Evolutionary conservation across 768 basidiomycete genomes (phyloP).

Genomic region (Suillus clintonianus): DNA sequence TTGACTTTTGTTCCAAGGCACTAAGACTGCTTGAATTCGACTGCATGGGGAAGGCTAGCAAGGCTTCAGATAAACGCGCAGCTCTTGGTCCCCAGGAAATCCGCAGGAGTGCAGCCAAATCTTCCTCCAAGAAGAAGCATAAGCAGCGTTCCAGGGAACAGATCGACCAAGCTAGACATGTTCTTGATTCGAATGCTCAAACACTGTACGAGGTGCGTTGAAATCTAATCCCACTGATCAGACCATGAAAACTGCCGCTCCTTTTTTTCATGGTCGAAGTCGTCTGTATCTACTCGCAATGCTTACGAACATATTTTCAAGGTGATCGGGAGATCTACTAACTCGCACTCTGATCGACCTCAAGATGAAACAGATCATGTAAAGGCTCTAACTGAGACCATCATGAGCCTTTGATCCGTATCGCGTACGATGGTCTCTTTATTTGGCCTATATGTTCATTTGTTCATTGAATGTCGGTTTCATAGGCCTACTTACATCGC

Average conservation of each 20-base stretch:
- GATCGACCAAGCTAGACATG: constrained; percentile 26
- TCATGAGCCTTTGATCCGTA: not conserved
- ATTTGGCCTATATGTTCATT: not conserved
- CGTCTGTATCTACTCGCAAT: not conserved
- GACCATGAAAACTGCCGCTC: not conserved
- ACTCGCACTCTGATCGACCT: not conserved
- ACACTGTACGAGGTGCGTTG: constrained; percentile 26
- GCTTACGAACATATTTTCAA: not conserved
- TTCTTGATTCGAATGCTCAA: constrained; percentile 25
- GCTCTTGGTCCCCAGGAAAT: not conserved
- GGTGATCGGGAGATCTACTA: not conserved
- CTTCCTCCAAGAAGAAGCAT: constrained; percentile 17
- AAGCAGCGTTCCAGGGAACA: constrained; percentile 23
- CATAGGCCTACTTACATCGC: not conserved
- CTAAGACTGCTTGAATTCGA: too few relatives aligned
- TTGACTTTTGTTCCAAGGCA: too few relatives aligned
- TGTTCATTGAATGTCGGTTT: not conserved
- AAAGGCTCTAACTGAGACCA: constrained; percentile 1
- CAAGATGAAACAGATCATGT: constrained; percentile 1
- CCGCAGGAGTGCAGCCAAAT: constrained; percentile 13
- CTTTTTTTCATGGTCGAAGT: not conserved
- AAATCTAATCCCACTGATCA: not conserved
- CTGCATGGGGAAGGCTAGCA: constrained; percentile 1
- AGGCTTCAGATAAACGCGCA: not conserved
- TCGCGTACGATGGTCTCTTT: not conserved